These are phyloP conservation scores for Fraxinus platypoda DNA, from an alignment of 305 asterid species.

Conservation along the genomic window DNA sequence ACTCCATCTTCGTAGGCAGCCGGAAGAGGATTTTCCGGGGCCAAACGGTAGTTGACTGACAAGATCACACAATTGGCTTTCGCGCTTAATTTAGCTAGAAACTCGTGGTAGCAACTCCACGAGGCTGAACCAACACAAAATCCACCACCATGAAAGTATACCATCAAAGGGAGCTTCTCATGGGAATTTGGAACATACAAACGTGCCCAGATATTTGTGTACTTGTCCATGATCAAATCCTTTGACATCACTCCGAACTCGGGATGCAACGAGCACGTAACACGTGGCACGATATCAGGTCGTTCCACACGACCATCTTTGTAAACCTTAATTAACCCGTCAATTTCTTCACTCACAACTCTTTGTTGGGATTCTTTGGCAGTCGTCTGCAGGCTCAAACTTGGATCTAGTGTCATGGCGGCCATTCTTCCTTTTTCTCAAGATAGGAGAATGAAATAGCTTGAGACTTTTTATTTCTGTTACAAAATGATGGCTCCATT, in stretches of 20 bases:
- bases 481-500: constrained; percentile 5
- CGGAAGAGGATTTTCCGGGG: constrained; percentile 85
- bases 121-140: constrained; percentile 83
- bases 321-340: constrained; percentile 61
- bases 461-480: constrained; percentile 3
- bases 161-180: constrained; percentile 42
- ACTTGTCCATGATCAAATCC: constrained; percentile 57
- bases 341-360: constrained; percentile 49
- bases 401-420: constrained; percentile 42
- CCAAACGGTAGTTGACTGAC: constrained; percentile 67
- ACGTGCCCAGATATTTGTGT: constrained; percentile 71
- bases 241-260: constrained; percentile 48
- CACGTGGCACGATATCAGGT: constrained; percentile 52
- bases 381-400: constrained; percentile 36
- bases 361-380: constrained; percentile 33
- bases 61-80: constrained; percentile 47
- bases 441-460: neutral
- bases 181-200: constrained; percentile 48
- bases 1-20: constrained; percentile 77
- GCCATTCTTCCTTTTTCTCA: constrained; percentile 37
- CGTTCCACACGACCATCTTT: constrained; percentile 79
- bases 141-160: constrained; percentile 85
- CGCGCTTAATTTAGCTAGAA: constrained; percentile 53
- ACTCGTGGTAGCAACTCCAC: constrained; percentile 77
- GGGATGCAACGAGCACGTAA: constrained; percentile 36